Conservation (phyloP, 495 filamentous ascomycete genomes). For the Ascodesmis nigricans region DNA sequence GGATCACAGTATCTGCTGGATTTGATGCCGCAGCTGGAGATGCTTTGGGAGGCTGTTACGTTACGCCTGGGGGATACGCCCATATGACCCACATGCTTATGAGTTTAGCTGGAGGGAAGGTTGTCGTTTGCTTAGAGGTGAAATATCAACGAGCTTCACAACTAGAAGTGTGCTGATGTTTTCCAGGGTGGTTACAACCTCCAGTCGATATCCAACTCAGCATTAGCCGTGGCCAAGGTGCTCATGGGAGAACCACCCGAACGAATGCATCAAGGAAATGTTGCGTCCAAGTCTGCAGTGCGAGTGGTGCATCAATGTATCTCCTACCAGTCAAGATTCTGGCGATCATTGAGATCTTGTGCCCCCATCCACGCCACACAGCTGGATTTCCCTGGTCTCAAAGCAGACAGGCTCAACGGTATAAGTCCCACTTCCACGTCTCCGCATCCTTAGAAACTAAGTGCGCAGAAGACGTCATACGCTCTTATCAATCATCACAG, state of each 20-base stretch:
- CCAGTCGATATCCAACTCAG: slow-evolving; percentile 71
- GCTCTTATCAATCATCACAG: slow-evolving; percentile 44
- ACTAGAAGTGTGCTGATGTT: no score
- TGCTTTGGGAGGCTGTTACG: slow-evolving; percentile 73
- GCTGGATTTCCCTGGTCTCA: slow-evolving; percentile 20
- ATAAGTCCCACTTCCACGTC: no score
- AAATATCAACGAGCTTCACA: no score
- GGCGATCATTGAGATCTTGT: slow-evolving; percentile 36
- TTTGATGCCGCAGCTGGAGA: slow-evolving; percentile 93
- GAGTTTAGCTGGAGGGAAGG: slow-evolving; percentile 75
- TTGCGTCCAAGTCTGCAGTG: slow-evolving; percentile 25
- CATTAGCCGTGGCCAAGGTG: slow-evolving; percentile 72
- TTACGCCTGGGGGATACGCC: slow-evolving; percentile 75
- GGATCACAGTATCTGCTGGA: slow-evolving; percentile 60
- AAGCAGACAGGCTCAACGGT: slow-evolving; percentile 22
- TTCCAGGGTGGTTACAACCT: slow-evolving; percentile 77
- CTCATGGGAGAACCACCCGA: slow-evolving; percentile 89
- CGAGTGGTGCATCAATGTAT: slow-evolving; percentile 30
- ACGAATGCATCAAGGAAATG: slow-evolving; percentile 29
- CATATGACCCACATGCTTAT: slow-evolving; percentile 99
- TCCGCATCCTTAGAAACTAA: no score
- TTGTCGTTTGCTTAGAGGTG: slow-evolving; percentile 73
- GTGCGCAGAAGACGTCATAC: slow-evolving; percentile 43
- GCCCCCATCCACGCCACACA: background rate
- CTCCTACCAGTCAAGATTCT: slow-evolving; percentile 32